A percentile compares a stretch with the other conserved stretches of the same genome.
Evolutionary conservation across 2,329 filamentous ascomycete genomes (phyloP).

Genomic region (Bipolaris sorokiniana): DNA sequence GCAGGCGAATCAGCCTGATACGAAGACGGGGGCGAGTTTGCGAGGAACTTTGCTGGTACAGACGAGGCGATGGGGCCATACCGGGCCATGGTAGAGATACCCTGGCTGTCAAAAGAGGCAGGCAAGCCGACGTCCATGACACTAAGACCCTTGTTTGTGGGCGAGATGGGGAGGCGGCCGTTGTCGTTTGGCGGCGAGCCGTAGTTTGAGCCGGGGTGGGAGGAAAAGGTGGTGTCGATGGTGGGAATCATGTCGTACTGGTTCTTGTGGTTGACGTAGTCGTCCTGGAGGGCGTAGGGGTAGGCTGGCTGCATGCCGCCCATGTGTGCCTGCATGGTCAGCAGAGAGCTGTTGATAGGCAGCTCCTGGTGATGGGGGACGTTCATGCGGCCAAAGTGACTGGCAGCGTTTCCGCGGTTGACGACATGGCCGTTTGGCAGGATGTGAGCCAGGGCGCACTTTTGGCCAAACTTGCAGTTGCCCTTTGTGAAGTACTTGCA

Average conservation of each 20-base stretch:
- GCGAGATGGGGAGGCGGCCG: slow-evolving; percentile 76
- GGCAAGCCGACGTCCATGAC: slow-evolving; percentile 91
- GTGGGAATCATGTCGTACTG: slow-evolving; percentile 59
- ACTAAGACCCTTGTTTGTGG: slow-evolving; percentile 76
- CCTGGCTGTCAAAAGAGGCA: slow-evolving; percentile 94
- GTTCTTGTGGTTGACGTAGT: slow-evolving; percentile 42
- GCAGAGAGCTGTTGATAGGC: slow-evolving; percentile 75
- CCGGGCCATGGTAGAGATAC: slow-evolving; percentile 87
- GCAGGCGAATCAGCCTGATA: slow-evolving; percentile 66
- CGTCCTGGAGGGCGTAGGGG: slow-evolving; percentile 51
- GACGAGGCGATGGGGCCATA: slow-evolving; percentile 92
- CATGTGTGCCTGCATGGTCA: slow-evolving; percentile 62
- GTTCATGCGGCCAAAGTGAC: slow-evolving; percentile 72
- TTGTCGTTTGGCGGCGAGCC: slow-evolving; percentile 80
- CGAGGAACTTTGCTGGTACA: slow-evolving; percentile 88
- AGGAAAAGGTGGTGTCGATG: slow-evolving; percentile 65
- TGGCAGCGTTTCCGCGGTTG: slow-evolving; percentile 66
- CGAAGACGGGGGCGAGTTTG: slow-evolving; percentile 78
- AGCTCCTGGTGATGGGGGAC: slow-evolving; percentile 70
- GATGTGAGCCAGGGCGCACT: slow-evolving; percentile 96
- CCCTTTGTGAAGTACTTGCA: slow-evolving; percentile 99
- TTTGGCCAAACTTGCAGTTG: slow-evolving; percentile 98
- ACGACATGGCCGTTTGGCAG: slow-evolving; percentile 91
- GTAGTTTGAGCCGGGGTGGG: slow-evolving; percentile 68
- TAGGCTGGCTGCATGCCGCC: slow-evolving; percentile 51